phyloP scores from a whole-genome alignment of 495 filamentous ascomycete genomes.

The Podospora appendiculata region DNA sequence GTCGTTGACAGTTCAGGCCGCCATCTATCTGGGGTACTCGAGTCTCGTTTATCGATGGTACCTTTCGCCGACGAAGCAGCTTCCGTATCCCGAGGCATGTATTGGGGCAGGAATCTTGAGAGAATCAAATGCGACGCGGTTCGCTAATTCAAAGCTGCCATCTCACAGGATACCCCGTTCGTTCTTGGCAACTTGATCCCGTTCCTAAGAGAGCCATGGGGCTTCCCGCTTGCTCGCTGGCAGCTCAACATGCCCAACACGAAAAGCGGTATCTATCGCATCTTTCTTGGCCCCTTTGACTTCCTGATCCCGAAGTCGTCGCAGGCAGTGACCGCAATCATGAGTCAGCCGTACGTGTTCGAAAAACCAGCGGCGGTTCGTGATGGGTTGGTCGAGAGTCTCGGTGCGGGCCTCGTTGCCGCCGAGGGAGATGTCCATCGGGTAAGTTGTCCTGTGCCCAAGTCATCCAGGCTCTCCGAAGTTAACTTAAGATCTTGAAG shows the following conservation, averaged over 20 bases:
- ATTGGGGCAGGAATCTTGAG: too few species aligned
- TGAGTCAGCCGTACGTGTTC: neutral
- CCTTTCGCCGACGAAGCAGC: neutral
- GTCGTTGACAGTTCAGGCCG: neutral
- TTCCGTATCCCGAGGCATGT: neutral
- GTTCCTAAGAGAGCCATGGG: neutral
- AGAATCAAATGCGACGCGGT: too few species aligned
- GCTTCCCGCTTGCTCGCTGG: neutral
- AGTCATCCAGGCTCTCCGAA: neutral
- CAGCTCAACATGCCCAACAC: neutral
- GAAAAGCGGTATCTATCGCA: neutral
- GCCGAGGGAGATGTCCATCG: neutral
- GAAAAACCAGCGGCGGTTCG: neutral
- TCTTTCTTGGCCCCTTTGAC: neutral
- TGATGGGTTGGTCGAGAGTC: neutral
- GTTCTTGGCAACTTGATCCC: neutral
- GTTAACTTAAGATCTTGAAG: neutral
- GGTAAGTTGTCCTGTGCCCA: neutral
- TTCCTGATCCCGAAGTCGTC: neutral
- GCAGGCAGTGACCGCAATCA: neutral
- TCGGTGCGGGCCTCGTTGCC: neutral
- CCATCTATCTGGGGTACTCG: neutral
- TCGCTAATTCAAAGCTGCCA: too few species aligned
- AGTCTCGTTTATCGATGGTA: neutral
- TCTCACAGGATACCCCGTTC: neutral